Evolutionary conservation across 257 asterid species (phyloP).

Genomic region (Knoxia roxburghii): DNA sequence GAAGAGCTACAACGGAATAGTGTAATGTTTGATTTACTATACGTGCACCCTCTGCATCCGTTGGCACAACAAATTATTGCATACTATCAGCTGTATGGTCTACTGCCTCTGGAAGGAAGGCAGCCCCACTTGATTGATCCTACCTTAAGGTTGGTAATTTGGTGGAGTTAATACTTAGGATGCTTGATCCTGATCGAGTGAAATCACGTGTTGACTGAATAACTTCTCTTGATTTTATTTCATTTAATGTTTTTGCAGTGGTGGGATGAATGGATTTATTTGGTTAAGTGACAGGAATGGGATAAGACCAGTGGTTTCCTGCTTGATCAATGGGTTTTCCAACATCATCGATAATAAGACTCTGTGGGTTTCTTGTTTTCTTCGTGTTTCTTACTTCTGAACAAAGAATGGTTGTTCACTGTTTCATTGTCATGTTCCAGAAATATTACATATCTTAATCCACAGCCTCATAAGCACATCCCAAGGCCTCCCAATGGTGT

Average conservation of each 20-base stretch:
- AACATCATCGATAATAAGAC: slow-evolving; percentile 50
- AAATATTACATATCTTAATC: slow-evolving; percentile 82
- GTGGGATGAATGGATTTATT: slow-evolving; percentile 90
- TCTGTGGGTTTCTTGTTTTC: slow-evolving; percentile 49
- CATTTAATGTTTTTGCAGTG: slow-evolving; percentile 31
- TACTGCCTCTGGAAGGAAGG: slow-evolving; percentile 29
- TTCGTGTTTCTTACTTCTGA: neutral
- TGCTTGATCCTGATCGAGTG: neutral
- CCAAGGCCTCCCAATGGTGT: slow-evolving; percentile 71
- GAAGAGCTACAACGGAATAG: slow-evolving; percentile 77
- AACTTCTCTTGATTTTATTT: slow-evolving; percentile 17
- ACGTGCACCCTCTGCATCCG: slow-evolving; percentile 63
- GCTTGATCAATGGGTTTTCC: slow-evolving; percentile 56
- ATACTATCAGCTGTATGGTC: slow-evolving; percentile 45
- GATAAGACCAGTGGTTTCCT: slow-evolving; percentile 38
- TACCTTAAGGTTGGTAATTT: slow-evolving; percentile 52
- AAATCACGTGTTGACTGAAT: slow-evolving; percentile 11
- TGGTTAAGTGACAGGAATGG: slow-evolving; percentile 70
- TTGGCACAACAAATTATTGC: slow-evolving; percentile 53
- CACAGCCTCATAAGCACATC: slow-evolving; percentile 67
- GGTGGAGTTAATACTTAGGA: slow-evolving; percentile 7
- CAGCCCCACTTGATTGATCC: slow-evolving; percentile 50
- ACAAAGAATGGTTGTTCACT: neutral
- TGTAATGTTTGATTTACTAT: slow-evolving; percentile 75
- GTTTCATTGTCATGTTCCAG: slow-evolving; percentile 35